Evolutionary conservation across 2,329 filamentous ascomycete species (phyloP).

Genomic region (Fonsecaea monophora): DNA sequence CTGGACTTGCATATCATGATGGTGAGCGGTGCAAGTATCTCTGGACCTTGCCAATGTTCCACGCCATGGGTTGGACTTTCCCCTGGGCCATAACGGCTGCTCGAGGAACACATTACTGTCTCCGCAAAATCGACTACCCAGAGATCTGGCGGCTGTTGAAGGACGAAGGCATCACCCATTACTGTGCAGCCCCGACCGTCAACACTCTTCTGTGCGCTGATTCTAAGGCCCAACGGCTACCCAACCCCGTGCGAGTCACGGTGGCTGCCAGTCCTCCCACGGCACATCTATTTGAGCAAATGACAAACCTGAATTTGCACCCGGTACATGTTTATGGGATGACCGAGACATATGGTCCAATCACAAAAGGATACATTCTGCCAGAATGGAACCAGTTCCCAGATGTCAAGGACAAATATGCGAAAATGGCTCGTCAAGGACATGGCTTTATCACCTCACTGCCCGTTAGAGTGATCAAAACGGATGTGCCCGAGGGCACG

Average conservation of each 20-base stretch:
- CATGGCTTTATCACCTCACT: conserved; percentile 87
- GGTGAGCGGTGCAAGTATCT: conserved; percentile 77
- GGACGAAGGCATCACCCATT: conserved; percentile 87
- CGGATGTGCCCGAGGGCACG: conserved; percentile 66
- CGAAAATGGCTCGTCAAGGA: conserved; percentile 90
- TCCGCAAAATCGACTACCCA: conserved; percentile 93
- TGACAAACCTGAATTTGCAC: conserved; percentile 83
- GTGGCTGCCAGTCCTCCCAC: conserved; percentile 92
- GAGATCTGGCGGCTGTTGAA: conserved; percentile 90
- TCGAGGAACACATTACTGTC: conserved; percentile 90
- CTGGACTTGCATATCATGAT: conserved; percentile 74
- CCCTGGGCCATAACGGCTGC: conserved; percentile 94
- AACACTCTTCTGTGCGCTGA: conserved; percentile 90
- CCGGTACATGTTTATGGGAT: conserved; percentile 93
- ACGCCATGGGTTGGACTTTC: conserved; percentile 77
- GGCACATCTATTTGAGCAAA: conserved; percentile 88
- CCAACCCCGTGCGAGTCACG: conserved; percentile 78
- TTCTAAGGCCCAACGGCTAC: conserved; percentile 73
- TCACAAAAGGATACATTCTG: conserved; percentile 90
- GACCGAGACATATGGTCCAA: conserved; percentile 90
- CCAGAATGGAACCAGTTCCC: conserved; percentile 81
- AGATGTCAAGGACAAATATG: conserved; percentile 74
- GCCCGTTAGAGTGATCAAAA: conserved; percentile 81
- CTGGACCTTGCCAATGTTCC: conserved; percentile 92
- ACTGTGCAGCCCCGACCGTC: conserved; percentile 93